Percentiles rank a stretch among this genome's conserved stretches.
Evolutionary conservation across 2,329 filamentous ascomycete genomes (phyloP).

Genomic region (Trichophyton simii): DNA sequence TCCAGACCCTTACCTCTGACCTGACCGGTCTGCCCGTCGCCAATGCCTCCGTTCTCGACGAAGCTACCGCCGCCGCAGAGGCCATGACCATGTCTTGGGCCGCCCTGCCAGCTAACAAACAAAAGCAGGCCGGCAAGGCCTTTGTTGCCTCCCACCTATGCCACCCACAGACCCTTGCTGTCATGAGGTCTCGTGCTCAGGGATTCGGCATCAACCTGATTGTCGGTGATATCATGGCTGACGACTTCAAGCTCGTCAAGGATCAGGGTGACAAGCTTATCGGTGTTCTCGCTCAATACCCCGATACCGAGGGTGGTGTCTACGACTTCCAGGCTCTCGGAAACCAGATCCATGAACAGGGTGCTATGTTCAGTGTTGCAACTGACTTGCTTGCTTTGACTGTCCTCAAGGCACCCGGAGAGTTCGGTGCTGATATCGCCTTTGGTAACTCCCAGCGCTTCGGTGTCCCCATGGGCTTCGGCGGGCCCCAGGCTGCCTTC

Average conservation of each 20-base stretch:
- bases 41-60: constrained; percentile 83
- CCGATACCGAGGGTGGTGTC: constrained; percentile 73
- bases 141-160: constrained; percentile 73
- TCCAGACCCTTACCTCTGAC: too few relatives aligned
- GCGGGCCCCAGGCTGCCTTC: constrained; percentile 93
- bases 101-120: constrained; percentile 55
- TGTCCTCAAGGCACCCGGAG: constrained; percentile 73
- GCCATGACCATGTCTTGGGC: constrained; percentile 90
- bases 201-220: constrained; percentile 81
- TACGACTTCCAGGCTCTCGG: constrained; percentile 62
- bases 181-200: constrained; percentile 71
- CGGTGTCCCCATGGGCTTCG: constrained; percentile 82
- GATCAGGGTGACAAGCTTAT: constrained; percentile 69
- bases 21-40: too few relatives aligned
- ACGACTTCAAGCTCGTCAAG: constrained; percentile 54
- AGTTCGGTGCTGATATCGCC: constrained; percentile 89
- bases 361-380: constrained; percentile 70
- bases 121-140: constrained; percentile 63
- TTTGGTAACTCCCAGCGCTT: constrained; percentile 88
- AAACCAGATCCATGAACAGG: constrained; percentile 62
- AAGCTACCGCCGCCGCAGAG: constrained; percentile 84
- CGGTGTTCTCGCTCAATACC: constrained; percentile 89
- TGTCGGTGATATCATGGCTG: constrained; percentile 56
- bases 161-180: constrained; percentile 74
- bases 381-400: constrained; percentile 85